Evolutionary conservation across 2,329 filamentous ascomycete genomes (phyloP), one percentile per base, ranked within the genome.

Genomic region (Alternaria solani): DNA sequence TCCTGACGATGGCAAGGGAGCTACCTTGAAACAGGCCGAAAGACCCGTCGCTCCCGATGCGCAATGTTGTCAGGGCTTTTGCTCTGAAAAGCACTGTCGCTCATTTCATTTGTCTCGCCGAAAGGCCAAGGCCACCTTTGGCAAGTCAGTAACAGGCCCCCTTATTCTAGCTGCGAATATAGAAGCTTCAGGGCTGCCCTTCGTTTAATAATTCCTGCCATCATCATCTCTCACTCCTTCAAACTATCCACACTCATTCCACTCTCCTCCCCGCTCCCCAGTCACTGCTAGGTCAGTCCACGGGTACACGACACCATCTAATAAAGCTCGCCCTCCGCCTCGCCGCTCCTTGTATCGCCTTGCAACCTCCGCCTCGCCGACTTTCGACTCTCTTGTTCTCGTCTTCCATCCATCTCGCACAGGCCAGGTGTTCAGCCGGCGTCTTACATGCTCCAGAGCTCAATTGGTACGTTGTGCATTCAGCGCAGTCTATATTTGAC

Each of bases 71-170:
- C 70, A 69, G 44, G 57, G 71, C 70, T 74, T 75, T 70, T 68
- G 70, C 67, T 72, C 65, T 66, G 67, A 69, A 72, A 72, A 71
- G 70, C 72, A 75, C 71, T 66, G 72, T 71, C 71, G 63, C 73
- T 75, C 72, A 78, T 78, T 78, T 78, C 69, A 75, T 72, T 73
- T 75, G 75, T 77, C 72, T 78, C 71, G 73, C 71, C 73, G 72
- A 63, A 63, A 66, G 75, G 75, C 72, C 75, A 75, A 75, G 74
- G 57, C 66, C 67, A 66, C 63, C 49, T 53, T 68, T 69, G 64
- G 68, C 66, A 66, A 72, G 69, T 72, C 70, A 70, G 61, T 67
- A 57, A 43, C 65, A 71, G 64, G 62, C 65, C 68, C 72, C 72
- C 73, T 75, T 64, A 71, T 69, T 67, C 63, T 54, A 56, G 60